Conservation (phyloP, 371 early-diverging fungal species). For the Haplosporangium sp. region DNA sequence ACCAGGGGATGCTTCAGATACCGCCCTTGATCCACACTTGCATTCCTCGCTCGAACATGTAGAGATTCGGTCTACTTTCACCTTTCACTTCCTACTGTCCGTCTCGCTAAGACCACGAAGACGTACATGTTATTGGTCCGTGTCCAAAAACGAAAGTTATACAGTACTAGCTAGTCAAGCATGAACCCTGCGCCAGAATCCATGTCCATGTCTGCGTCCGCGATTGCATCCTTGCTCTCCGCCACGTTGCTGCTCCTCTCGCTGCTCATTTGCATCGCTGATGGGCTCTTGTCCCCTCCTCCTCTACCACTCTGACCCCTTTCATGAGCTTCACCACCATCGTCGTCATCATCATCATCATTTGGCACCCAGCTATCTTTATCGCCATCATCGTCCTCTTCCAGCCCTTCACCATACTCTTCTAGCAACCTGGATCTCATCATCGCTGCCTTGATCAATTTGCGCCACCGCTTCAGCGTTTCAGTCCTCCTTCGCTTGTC, state of each 20-base stretch:
- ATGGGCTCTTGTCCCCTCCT: too few species aligned
- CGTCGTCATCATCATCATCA: conserved; percentile 6
- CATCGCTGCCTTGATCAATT: conserved; percentile 65
- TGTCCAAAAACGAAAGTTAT: not conserved
- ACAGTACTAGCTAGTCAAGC: conserved; percentile 21
- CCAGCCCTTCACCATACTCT: conserved; percentile 59
- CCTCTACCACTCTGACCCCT: not conserved
- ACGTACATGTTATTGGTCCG: not conserved
- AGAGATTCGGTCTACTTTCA: too few species aligned
- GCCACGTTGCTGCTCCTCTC: not conserved
- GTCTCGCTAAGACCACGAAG: too few species aligned
- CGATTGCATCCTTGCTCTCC: not conserved
- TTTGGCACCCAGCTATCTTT: conserved; percentile 32
- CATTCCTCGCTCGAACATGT: not conserved
- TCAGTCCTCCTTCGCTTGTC: conserved; percentile 63
- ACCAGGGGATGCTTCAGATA: not conserved
- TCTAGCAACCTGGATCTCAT: conserved; percentile 64
- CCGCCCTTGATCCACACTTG: conserved; percentile 12
- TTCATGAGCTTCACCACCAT: not conserved
- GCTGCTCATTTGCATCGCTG: not conserved
- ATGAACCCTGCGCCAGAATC: conserved; percentile 44
- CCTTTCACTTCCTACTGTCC: too few species aligned
- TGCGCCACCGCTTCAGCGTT: conserved; percentile 68
- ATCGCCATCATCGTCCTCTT: conserved; percentile 9
- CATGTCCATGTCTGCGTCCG: not conserved